Conservation (phyloP, 2,329 filamentous ascomycete genomes). For the Simplicillium sp. region DNA sequence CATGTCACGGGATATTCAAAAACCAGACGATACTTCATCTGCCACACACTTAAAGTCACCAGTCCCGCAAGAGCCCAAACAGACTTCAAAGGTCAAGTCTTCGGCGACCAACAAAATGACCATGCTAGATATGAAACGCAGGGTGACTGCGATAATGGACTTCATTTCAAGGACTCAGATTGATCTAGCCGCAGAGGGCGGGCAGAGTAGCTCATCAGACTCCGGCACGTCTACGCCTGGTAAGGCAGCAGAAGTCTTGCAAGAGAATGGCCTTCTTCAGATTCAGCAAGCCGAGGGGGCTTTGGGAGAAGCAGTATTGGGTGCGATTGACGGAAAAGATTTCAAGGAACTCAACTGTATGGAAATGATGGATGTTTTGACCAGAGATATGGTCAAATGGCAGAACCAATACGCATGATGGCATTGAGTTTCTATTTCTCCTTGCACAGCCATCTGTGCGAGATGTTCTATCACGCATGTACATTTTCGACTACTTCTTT, state of each 20-base stretch:
- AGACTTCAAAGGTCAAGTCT: constrained; percentile 40
- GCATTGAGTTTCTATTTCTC: no score
- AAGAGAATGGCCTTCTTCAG: constrained; percentile 3
- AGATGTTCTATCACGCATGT: no score
- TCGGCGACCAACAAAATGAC: constrained; percentile 59
- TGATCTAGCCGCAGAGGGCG: constrained; percentile 64
- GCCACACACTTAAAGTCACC: constrained; percentile 23
- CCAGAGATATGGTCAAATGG: constrained; percentile 74
- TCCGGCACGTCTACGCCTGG: constrained; percentile 31
- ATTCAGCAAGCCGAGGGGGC: constrained; percentile 6
- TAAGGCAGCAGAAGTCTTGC: constrained; percentile 17
- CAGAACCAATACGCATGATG: constrained; percentile 56
- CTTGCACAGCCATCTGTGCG: no score
- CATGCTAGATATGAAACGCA: constrained; percentile 80
- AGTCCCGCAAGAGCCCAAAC: constrained; percentile 38
- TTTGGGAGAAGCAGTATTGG: background rate
- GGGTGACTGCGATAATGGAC: constrained; percentile 75
- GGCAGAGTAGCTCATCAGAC: constrained; percentile 25
- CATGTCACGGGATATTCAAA: constrained; percentile 38
- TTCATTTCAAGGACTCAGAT: constrained; percentile 86
- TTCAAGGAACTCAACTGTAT: constrained; percentile 71
- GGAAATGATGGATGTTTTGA: constrained; percentile 87
- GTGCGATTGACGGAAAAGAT: constrained; percentile 26
- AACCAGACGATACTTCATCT: constrained; percentile 22
- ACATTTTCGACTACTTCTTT: no score